Evolutionary conservation across 768 basidiomycete genomes (phyloP), one percentile per base, ranked within the genome.

Genomic region (Termitomyces sp.): DNA sequence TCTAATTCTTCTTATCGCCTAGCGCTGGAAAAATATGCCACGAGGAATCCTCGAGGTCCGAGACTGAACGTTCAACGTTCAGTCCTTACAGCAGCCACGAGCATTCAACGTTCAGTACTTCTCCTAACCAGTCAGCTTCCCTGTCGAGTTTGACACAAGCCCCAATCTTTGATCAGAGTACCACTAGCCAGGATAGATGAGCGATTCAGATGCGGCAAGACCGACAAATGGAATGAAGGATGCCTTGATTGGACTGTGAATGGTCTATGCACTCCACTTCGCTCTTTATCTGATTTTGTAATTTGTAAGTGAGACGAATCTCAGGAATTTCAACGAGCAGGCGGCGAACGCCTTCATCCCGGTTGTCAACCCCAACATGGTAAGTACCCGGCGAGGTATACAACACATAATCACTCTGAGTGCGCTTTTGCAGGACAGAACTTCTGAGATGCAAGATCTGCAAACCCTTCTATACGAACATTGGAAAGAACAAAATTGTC

Each of bases 271-370:
- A 7, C 26, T 6, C 18, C 33, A 20, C 12, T 30, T 10, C 10
- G 3, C 36, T 14, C 26, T 24, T 40, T 6, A 10, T n/a, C 35
- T 47, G 33, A 48, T 32, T 38, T 50, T 57, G 40, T 18, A 28
- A 57, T n/a, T 40, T 57, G 30, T 43, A 63, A 75, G 74, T 12
- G 72, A 68, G 9, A 58, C 57, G 20, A 69, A 66, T 12, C 71
- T 77, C 54, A 59, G 57, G 2, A 61, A 58, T 8, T 58, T 76
- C 56, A 71, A 72, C 44, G 67, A 68, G 30, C 69, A 72, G 56
- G 69, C 70, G 4, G 61, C 62, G 7, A 61, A 2, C 12, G 38
- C 62, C 53, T 63, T 77, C 8, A 63, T 64, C 7, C 40, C 53
- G 22, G 36, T 57, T n/a, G 43, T 73, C 5, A 65, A 68, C 0